These are phyloP conservation scores for Pythium insidiosum DNA, from an alignment of 352 stramenopile genomes.

Conservation along the genomic window DNA sequence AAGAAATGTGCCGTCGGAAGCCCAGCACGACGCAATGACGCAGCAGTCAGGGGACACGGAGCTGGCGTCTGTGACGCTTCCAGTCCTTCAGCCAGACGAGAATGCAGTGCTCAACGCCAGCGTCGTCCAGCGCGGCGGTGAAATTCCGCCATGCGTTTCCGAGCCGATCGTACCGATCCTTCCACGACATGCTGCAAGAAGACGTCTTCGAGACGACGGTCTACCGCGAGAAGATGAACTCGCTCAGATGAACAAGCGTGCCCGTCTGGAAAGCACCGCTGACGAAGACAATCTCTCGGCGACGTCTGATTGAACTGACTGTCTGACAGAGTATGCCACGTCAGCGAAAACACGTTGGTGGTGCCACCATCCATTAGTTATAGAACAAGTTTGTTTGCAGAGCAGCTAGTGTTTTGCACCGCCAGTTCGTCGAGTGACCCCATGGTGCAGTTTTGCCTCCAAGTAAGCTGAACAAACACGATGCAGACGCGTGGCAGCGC, in stretches of 20 bases:
- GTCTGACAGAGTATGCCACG: too few species aligned
- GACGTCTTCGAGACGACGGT: slow-evolving; percentile 46
- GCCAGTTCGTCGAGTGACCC: too few species aligned
- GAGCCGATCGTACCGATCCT: slow-evolving; percentile 65
- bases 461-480: too few species aligned
- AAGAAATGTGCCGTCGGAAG: slow-evolving; percentile 28
- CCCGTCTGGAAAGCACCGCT: slow-evolving; percentile 33
- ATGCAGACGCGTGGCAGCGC: too few species aligned
- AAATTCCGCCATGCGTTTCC: slow-evolving; percentile 43
- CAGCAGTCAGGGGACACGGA: slow-evolving; percentile 9
- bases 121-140: slow-evolving; percentile 50
- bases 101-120: slow-evolving; percentile 74
- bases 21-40: not conserved
- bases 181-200: slow-evolving; percentile 52
- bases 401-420: too few species aligned
- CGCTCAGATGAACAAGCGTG: slow-evolving; percentile 41
- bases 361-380: too few species aligned
- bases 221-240: slow-evolving; percentile 5
- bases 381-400: too few species aligned
- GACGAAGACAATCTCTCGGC: slow-evolving; percentile 55
- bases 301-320: slow-evolving; percentile 38
- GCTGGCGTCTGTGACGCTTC: slow-evolving; percentile 29
- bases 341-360: too few species aligned
- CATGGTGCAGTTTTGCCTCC: too few species aligned
- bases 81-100: slow-evolving; percentile 35